Base-by-base conservation (phyloP, 1,139 yeast species). In the Yamadazyma sp. region DNA sequence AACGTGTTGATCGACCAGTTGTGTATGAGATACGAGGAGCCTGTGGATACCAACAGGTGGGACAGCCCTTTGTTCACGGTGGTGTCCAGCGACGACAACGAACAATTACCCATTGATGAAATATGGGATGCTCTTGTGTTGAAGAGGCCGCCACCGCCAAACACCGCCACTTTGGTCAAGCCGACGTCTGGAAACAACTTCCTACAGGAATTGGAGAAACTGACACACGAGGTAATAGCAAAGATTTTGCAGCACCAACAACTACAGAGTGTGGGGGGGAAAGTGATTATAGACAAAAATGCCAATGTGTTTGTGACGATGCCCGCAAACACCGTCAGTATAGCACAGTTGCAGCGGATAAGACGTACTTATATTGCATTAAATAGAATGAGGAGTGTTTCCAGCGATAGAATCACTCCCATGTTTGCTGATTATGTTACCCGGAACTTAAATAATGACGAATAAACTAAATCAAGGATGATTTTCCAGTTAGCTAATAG, bases 11-110 rank as follows among this genome's bases (percentile, higher is more conserved):
- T 91, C 35, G 74, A 73, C 17, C 92, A 85, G 39, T 64, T 92
- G 46, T 75, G 81, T 4, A 86, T 89, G 80, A 64, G 98, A 47
- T 94, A 83, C 55, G 98, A 92, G 60, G 98, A 92, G 58, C 99
- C 99, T 1, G 86, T 87, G 54, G 81, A 82, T 16, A 77, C 79
- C 55, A 79, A 84, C 28, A 69, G 97, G 44, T 92, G 98, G 98
- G 99, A 92, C 58, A 81, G 95, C 4, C 99, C 99, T 2, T 64
- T 91, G 46, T 84, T 88, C 58, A 79, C 87, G 0, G 61, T 87
- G 1, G 75, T 82, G 2, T 75, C 81, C 32, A 81, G 78, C 34
- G 82, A 81, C 43, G 66, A 64, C n/a, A 59, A 65, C 5, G 75
- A 71, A 42, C 42, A 37, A 10, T 53, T 86, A 11, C 88, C 91